A percentile compares a stretch with the other conserved stretches of the same genome.
Evolutionary conservation across 2,329 filamentous ascomycete genomes (phyloP).

Genomic region (Fusarium annulatum): DNA sequence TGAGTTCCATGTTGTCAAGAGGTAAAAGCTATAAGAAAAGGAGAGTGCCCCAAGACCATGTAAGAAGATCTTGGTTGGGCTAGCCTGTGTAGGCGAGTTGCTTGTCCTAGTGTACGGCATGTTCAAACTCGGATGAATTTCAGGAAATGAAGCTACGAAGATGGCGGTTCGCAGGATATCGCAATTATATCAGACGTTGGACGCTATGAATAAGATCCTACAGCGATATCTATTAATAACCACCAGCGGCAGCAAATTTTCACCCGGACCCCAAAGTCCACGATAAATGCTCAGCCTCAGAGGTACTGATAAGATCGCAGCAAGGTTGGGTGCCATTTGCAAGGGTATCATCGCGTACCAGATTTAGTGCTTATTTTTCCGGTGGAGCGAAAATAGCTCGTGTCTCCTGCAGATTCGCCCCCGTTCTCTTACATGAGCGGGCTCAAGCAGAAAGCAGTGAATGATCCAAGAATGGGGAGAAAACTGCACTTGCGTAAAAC

Average conservation of each 20-base stretch:
- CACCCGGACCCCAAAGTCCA: neutral
- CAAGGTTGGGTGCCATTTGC: neutral
- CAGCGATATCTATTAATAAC: neutral
- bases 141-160: rapidly evolving
- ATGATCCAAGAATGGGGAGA: neutral
- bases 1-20: slow-evolving; percentile 6
- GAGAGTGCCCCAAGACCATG: neutral
- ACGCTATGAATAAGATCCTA: neutral
- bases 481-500: too few relatives aligned
- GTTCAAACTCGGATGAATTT: neutral
- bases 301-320: neutral
- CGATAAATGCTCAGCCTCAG: neutral
- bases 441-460: neutral
- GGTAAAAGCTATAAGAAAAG: slow-evolving; percentile 6
- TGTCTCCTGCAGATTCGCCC: neutral
- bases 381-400: neutral
- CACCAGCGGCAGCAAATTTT: neutral
- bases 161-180: too few relatives aligned
- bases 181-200: neutral
- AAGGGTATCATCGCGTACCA: neutral
- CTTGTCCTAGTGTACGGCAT: neutral
- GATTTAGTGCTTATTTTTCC: neutral
- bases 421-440: neutral
- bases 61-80: neutral
- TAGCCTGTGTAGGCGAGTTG: too few relatives aligned